Base-by-base conservation (phyloP, 768 basidiomycete genomes). In the Kwoniella botswanensis region DNA sequence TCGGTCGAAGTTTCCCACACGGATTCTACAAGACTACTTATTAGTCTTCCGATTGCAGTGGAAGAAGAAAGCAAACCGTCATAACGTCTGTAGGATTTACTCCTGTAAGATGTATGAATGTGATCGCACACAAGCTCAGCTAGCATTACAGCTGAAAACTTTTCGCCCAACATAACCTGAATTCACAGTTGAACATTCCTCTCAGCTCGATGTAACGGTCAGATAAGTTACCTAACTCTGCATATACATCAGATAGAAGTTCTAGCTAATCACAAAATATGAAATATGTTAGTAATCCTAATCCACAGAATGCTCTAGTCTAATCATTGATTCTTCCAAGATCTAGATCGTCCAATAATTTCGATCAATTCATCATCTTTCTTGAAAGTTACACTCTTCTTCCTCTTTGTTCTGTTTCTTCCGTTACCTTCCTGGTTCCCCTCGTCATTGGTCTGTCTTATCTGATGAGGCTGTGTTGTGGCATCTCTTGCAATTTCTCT, bases 11-110 rank as follows among this genome's bases (percentile, higher is more conserved):
- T 29, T 81, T 41, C 41, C 79, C 79, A 46, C 75, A 81, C 60
- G 79, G 79, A 2, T 79, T 65, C 66, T 81, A 76, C 74, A 77
- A 77, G 62, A 77, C 77, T 17, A 59, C 74, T 11, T 61, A 78
- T 56, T 78, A 73, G 61, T 46, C 46, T 35, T 17, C 61, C 11
- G 2, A 17, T 46, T 17, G 2, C 10, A 3, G 17, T 46, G 12
- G 17, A 17, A 11, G 44, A 7, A 46, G 44, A 46, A 46, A 46
- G 12, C 11, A 46, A 46, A 46, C 2, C 17, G 17, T 46, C 44
- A 17, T 26, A 26, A 26, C 26, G 26, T n/a, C n/a, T 26, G 26
- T 26, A 4, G 26, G 26, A 26, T 26, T 26, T 4, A 26, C 26
- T 26, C 26, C 35, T 35, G 35, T 35, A 9, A 35, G 35, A 35